phyloP scores from a whole-genome alignment of 805 yeast species.

The Saccharomycopsis lassenensis region DNA sequence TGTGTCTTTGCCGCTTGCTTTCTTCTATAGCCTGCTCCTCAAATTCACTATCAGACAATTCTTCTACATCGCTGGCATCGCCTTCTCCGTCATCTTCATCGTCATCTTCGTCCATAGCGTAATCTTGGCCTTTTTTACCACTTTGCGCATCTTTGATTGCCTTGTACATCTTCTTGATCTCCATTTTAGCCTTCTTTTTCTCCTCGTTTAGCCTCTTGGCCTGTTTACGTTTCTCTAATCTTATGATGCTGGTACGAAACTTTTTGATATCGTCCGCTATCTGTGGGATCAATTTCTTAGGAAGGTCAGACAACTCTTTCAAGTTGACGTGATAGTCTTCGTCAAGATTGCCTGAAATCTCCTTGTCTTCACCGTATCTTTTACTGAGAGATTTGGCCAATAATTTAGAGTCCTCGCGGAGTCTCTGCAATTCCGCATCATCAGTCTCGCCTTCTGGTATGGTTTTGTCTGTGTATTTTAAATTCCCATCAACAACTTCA shows the following conservation, averaged over 20 bases:
- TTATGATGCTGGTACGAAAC: conserved; percentile 44
- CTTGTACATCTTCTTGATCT: conserved; percentile 35
- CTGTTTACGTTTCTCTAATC: conserved; percentile 40
- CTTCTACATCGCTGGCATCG: conserved; percentile 20
- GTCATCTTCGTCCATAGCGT: conserved; percentile 19
- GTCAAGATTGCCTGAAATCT: background rate
- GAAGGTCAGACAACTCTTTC: conserved; percentile 47
- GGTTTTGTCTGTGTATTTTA: background rate
- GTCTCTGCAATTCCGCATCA: background rate
- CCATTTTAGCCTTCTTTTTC: conserved; percentile 35
- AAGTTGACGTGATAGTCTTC: conserved; percentile 40
- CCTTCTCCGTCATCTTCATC: conserved; percentile 23
- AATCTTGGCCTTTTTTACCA: conserved; percentile 19
- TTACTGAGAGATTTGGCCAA: background rate
- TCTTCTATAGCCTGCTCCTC: conserved; percentile 24
- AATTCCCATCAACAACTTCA: background rate
- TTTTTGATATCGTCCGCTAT: conserved; percentile 42
- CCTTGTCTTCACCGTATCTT: background rate
- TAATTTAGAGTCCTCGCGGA: background rate
- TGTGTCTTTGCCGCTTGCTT: conserved; percentile 23
- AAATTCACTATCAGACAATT: conserved; percentile 23
- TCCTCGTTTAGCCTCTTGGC: conserved; percentile 38
- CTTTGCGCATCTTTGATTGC: conserved; percentile 27
- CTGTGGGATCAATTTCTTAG: conserved; percentile 39
- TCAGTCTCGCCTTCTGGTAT: background rate